phyloP scores from a whole-genome alignment of 257 asterid genomes.

The Jaltomata sinuosa region DNA sequence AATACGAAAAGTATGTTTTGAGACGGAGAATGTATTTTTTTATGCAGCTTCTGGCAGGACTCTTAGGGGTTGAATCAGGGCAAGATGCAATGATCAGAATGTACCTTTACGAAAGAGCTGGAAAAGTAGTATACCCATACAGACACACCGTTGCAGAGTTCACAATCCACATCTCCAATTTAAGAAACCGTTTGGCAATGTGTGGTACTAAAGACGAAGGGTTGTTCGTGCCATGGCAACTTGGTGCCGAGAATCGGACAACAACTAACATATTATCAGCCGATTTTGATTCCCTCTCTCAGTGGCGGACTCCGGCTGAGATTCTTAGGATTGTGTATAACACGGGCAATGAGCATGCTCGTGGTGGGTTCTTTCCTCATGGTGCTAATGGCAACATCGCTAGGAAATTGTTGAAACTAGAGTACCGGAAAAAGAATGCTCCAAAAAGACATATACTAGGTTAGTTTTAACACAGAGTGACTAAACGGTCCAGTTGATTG shows the following conservation, averaged over 20 bases:
- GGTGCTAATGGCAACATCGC: slow-evolving; percentile 32
- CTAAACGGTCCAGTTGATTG: not conserved
- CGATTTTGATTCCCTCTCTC: slow-evolving; percentile 28
- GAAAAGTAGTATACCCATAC: slow-evolving; percentile 23
- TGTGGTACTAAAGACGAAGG: slow-evolving; percentile 52
- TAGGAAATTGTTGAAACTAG: not conserved
- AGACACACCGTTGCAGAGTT: slow-evolving; percentile 34
- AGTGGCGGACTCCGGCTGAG: slow-evolving; percentile 28
- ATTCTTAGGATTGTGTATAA: slow-evolving; percentile 26
- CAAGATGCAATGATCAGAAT: slow-evolving; percentile 47
- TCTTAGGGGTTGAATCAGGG: slow-evolving; percentile 46
- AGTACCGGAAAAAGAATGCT: not conserved
- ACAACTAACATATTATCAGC: slow-evolving; percentile 39
- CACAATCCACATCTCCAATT: slow-evolving; percentile 25
- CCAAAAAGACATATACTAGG: not conserved
- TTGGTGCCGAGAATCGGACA: slow-evolving; percentile 32
- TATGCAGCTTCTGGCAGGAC: slow-evolving; percentile 33
- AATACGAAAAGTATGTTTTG: too few relatives aligned
- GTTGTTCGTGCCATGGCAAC: slow-evolving; percentile 21
- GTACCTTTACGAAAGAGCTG: slow-evolving; percentile 29
- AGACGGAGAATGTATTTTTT: too few relatives aligned
- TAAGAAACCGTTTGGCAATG: slow-evolving; percentile 30
- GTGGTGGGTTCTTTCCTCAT: slow-evolving; percentile 37
- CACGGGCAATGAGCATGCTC: slow-evolving; percentile 23
- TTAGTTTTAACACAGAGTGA: not conserved